Conservation (phyloP, 1,284 basidiomycete species). For the Ganoderma sp. region DNA sequence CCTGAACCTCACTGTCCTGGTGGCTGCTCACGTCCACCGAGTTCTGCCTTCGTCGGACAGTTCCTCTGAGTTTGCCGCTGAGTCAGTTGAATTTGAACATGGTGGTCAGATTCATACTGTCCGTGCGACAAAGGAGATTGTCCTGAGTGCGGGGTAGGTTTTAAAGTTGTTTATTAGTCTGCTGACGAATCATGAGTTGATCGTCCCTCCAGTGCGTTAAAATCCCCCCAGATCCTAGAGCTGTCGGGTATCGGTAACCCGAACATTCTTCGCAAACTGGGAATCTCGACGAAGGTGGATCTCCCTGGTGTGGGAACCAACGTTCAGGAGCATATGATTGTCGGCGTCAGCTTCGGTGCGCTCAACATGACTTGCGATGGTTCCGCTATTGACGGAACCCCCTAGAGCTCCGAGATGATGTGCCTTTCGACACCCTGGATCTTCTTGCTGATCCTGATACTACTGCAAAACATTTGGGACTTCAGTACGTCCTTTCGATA, state of each 20-base stretch:
- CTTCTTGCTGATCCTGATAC: conserved; percentile 38
- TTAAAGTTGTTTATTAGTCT: not conserved
- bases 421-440: conserved; percentile 40
- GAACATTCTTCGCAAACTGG: conserved; percentile 46
- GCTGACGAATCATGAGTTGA: not conserved
- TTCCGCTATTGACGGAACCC: not conserved
- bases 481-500: conserved; percentile 37
- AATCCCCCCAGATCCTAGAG: conserved; percentile 55
- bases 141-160: conserved; percentile 48
- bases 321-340: conserved; percentile 52
- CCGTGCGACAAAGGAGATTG: conserved; percentile 43
- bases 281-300: conserved; percentile 46
- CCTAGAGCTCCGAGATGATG: conserved; percentile 41
- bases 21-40: conserved; percentile 28
- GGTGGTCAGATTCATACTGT: conserved; percentile 69
- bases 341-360: conserved; percentile 39
- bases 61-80: conserved; percentile 92
- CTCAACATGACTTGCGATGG: not conserved
- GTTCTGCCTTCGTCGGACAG: conserved; percentile 65
- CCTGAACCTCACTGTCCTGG: conserved; percentile 36
- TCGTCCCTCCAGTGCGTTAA: conserved; percentile 38
- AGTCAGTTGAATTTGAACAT: conserved; percentile 80
- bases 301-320: conserved; percentile 58
- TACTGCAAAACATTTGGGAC: conserved; percentile 38
- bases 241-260: conserved; percentile 56